These are phyloP conservation scores for Macadamia tetraphylla DNA, from an alignment of 164 flowering plant genomes.

Conservation along the genomic window DNA sequence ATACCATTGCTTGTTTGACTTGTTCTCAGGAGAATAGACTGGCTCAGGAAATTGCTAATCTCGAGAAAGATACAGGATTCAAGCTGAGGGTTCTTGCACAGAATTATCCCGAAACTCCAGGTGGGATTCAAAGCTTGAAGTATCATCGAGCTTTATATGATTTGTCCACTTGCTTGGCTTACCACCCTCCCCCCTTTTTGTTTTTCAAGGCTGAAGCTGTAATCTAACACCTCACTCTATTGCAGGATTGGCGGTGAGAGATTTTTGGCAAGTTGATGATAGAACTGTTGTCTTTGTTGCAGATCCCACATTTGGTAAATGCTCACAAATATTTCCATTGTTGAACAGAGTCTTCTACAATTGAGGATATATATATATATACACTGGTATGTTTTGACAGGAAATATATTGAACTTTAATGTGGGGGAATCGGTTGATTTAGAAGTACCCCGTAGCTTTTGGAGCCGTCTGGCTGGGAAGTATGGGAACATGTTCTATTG, in stretches of 20 bases:
- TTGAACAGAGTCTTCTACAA: not conserved
- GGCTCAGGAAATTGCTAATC: conserved; percentile 55
- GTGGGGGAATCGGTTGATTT: conserved; percentile 83
- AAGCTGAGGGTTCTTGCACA: conserved; percentile 91
- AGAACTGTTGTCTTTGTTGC: conserved; percentile 94
- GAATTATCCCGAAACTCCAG: conserved; percentile 98
- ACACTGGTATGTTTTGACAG: conserved; percentile 28
- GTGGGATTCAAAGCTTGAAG: conserved; percentile 25
- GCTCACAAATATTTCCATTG: not conserved
- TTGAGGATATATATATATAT: conserved; percentile 3
- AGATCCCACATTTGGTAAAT: conserved; percentile 88
- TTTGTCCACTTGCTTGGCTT: not conserved
- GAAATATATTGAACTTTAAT: conserved; percentile 87
- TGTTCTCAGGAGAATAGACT: conserved; percentile 68
- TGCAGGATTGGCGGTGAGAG: conserved; percentile 85
- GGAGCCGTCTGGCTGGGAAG: conserved; percentile 92
- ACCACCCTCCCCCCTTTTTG: not conserved
- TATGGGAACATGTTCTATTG: conserved; percentile 95
- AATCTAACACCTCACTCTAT: conserved; percentile 1
- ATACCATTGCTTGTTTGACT: conserved; percentile 1
- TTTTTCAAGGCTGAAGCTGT: not conserved
- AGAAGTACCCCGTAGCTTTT: conserved; percentile 91
- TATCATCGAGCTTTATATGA: not conserved
- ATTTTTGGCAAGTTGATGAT: conserved; percentile 95
- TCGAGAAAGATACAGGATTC: conserved; percentile 88